Conservation (phyloP, 139 green algal species). For the Chlamydomonas incerta region DNA sequence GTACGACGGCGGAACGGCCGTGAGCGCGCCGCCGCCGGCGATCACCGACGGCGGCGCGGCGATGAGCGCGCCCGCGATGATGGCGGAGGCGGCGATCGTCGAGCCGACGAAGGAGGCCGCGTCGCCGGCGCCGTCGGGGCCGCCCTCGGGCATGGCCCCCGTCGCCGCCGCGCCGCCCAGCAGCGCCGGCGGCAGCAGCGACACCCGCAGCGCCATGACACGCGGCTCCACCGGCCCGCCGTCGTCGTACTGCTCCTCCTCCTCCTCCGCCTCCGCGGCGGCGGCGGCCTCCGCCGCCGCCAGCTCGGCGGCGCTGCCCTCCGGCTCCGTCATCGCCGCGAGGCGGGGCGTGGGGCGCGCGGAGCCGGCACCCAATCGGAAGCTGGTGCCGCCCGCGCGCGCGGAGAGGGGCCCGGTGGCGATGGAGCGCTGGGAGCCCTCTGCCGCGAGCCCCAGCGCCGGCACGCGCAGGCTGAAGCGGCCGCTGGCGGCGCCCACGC, state of each 20-base stretch:
- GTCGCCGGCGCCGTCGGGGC: neutral
- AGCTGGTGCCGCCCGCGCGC: neutral
- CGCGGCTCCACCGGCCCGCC: neutral
- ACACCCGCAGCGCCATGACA: constrained; percentile 5
- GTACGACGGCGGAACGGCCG: constrained; percentile 24
- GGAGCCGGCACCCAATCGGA: too few species aligned
- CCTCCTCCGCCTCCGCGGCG: neutral
- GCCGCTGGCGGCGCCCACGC: too few species aligned
- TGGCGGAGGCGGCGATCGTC: neutral
- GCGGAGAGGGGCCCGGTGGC: neutral
- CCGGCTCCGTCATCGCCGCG: too few species aligned
- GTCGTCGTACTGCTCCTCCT: neutral
- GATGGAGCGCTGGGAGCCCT: neutral
- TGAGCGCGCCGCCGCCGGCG: constrained; percentile 20
- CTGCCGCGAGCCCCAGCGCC: neutral
- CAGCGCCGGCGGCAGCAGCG: constrained; percentile 27
- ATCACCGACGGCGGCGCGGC: constrained; percentile 8
- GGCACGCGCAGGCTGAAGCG: neutral
- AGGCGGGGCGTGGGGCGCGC: too few species aligned
- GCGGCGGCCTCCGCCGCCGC: neutral
- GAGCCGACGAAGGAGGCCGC: too few species aligned
- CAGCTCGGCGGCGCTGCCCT: neutral
- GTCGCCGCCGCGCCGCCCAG: neutral
- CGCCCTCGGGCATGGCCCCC: neutral
- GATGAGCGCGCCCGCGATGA: neutral